Evolutionary conservation across 805 yeast species (phyloP).

Genomic region (Grigorovia humatica): DNA sequence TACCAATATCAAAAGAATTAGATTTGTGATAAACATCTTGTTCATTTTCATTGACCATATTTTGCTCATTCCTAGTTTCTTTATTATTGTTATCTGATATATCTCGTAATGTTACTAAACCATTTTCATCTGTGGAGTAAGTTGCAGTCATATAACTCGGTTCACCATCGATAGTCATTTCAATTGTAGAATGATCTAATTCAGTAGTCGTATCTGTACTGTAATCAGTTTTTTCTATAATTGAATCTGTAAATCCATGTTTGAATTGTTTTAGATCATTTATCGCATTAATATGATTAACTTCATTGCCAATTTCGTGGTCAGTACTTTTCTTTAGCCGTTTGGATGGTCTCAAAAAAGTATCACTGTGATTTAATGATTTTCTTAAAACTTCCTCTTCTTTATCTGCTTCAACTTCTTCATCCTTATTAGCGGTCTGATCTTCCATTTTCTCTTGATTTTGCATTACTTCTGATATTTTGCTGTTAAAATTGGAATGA

Average conservation of each 20-base stretch:
- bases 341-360: neutral
- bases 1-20: neutral
- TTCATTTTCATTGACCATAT: neutral
- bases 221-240: neutral
- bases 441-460: no score
- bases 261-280: neutral
- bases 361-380: neutral
- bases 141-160: constrained; percentile 12
- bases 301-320: neutral
- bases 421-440: neutral
- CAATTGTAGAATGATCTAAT: constrained; percentile 4
- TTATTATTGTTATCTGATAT: constrained; percentile 2
- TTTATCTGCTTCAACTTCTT: neutral
- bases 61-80: neutral
- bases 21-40: constrained; percentile 2
- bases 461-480: no score
- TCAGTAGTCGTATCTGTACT: neutral
- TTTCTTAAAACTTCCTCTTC: neutral
- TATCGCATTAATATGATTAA: no score
- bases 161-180: constrained; percentile 18
- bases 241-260: neutral
- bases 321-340: neutral
- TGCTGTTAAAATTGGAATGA: no score
- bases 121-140: constrained; percentile 10
- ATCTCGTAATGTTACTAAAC: constrained; percentile 12